Conservation (phyloP, 2,329 filamentous ascomycete species). For the Aspergillus brasiliensis region DNA sequence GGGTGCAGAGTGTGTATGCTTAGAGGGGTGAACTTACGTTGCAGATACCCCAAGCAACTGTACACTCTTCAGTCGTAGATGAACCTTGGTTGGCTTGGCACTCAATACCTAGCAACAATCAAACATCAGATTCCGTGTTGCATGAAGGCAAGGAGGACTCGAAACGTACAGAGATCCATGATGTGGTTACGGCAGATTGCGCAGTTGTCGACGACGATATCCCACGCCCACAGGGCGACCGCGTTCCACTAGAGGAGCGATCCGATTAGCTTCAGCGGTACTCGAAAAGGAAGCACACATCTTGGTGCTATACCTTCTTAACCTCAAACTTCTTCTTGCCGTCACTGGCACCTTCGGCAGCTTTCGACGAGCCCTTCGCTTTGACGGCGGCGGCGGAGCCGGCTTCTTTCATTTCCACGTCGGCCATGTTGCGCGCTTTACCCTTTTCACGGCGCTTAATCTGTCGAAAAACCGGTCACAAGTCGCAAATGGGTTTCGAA, state of each 20-base stretch:
- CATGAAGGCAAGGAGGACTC: neutral
- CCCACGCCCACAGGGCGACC: constrained; percentile 97
- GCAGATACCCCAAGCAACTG: constrained; percentile 98
- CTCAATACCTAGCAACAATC: constrained; percentile 72
- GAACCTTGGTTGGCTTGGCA: constrained; percentile 98
- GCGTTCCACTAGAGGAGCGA: constrained; percentile 79
- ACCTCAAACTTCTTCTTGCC: constrained; percentile 96
- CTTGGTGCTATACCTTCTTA: constrained; percentile 73
- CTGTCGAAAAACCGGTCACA: neutral
- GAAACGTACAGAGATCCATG: constrained; percentile 86
- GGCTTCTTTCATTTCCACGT: constrained; percentile 95
- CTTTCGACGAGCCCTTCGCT: constrained; percentile 59
- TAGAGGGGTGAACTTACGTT: constrained; percentile 68
- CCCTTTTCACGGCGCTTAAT: neutral
- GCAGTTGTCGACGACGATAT: constrained; percentile 99
- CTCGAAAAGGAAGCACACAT: neutral
- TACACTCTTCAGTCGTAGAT: constrained; percentile 96
- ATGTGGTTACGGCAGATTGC: constrained; percentile 99
- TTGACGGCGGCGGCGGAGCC: constrained; percentile 56
- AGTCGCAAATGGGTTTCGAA: neutral
- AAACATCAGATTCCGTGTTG: constrained; percentile 20
- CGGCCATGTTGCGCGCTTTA: constrained; percentile 67
- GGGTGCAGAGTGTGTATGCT: constrained; percentile 1
- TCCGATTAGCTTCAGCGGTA: constrained; percentile 3
- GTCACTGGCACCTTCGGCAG: constrained; percentile 55